Base-by-base conservation (phyloP, 106 monocot species). In the Dendrobium officinale region DNA sequence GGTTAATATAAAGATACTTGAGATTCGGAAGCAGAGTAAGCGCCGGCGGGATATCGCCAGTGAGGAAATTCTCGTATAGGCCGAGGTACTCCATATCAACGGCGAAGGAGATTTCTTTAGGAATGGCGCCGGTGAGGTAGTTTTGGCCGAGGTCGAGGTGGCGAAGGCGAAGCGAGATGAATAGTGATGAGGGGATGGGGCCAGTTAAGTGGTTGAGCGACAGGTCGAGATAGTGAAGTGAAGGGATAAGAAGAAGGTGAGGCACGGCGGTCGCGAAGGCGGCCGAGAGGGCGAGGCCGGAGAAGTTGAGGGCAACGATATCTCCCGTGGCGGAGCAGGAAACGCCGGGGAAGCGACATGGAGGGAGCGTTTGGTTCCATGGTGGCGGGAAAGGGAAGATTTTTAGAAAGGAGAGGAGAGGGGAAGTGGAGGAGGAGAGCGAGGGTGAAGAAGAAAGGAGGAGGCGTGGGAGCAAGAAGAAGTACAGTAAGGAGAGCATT, bases 41-140 rank as follows among this genome's bases (percentile, higher is more conserved):
- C 77, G 82, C 87, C 27, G 33, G n/a, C 1, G 92, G 95, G 77
- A 95, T 87, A 27, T 84, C 87, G 2, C 95, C 95, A 16, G 72
- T 42, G 61, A 95, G 78, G 43, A 11, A 84, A 64, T 95, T 95
- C 9, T 83, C 67, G 42, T 78, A 78, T 22, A 95, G 74, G 22
- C 74, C 73, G 24, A 84, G 77, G 70, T 79, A 72, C n/a, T 82
- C 79, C 7, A 94, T 88, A 5, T 45, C 19, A 29, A 56, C 18
- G 10, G 88, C 79, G 49, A 78, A 73, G 5, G 64, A 42, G 29
- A 88, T 84, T 68, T 80, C 81, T 20, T 61, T 44, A 0, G 95
- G 92, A 68, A 95, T 88, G 17, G 80, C 1, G 9, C 95, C 95
- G 42, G 84, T 72, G 79, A 95, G 88, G 6, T 54, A 41, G 80